Evolutionary conservation across 164 flowering plant genomes (phyloP).

Genomic region (Vitis cinerea): DNA sequence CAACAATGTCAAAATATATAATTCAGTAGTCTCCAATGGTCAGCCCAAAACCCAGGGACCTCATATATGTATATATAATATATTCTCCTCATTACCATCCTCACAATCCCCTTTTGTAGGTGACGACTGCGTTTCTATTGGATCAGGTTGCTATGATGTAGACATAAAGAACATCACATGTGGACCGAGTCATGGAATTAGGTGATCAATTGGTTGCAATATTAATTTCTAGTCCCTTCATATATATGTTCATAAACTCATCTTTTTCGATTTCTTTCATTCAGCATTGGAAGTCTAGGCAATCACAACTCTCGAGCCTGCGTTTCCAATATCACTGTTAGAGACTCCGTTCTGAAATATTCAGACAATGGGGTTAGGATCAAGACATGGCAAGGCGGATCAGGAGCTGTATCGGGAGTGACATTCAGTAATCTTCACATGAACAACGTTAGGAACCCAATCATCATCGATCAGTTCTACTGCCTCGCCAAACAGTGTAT

Average conservation of each 20-base stretch:
- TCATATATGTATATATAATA: too few relatives aligned
- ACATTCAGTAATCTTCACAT: slow-evolving; percentile 62
- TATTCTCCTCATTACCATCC: not conserved
- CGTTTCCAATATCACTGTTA: slow-evolving; percentile 65
- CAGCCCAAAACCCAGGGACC: not conserved
- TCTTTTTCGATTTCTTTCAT: not conserved
- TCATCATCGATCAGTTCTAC: slow-evolving; percentile 81
- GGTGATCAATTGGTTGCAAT: slow-evolving; percentile 31
- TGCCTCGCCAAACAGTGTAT: slow-evolving; percentile 60
- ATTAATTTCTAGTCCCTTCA: not conserved
- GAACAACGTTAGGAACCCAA: slow-evolving; percentile 79
- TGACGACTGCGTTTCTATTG: slow-evolving; percentile 86
- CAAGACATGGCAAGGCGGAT: slow-evolving; percentile 97
- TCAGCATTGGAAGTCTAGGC: slow-evolving; percentile 97
- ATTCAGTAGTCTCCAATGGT: slow-evolving; percentile 73
- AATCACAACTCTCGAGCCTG: slow-evolving; percentile 74
- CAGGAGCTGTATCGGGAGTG: slow-evolving; percentile 61
- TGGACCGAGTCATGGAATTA: slow-evolving; percentile 93
- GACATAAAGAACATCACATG: slow-evolving; percentile 80
- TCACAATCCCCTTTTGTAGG: slow-evolving; percentile 36
- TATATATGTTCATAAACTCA: not conserved
- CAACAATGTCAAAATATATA: slow-evolving; percentile 52
- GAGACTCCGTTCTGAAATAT: slow-evolving; percentile 47
- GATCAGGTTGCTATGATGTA: slow-evolving; percentile 65
- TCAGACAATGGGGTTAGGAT: slow-evolving; percentile 83